These are phyloP conservation scores for Toxicodendron radicans DNA, from an alignment of 345 rosid genomes.

Conservation along the genomic window DNA sequence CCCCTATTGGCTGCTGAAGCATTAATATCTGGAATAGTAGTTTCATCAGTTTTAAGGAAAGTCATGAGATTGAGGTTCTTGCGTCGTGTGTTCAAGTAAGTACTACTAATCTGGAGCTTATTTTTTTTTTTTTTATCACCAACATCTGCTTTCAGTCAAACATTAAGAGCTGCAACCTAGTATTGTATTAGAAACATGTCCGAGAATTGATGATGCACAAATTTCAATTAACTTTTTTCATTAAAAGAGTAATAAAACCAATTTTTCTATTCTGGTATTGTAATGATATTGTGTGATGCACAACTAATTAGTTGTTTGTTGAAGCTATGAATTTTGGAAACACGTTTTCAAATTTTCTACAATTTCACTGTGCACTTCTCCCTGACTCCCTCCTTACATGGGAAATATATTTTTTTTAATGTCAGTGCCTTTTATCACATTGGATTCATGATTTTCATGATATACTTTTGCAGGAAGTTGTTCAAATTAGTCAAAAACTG, in stretches of 20 bases:
- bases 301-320: not conserved
- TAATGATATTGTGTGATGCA: not conserved
- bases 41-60: constrained; percentile 48
- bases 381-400: too few species aligned
- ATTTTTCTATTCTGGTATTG: not conserved
- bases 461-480: constrained; percentile 53
- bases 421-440: constrained; percentile 9
- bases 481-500: constrained; percentile 34
- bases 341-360: not conserved
- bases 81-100: constrained; percentile 54
- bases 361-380: not conserved
- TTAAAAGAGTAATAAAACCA: not conserved
- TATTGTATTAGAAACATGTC: not conserved
- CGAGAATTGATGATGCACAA: not conserved
- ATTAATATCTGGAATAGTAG: constrained; percentile 47
- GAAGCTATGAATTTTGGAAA: not conserved
- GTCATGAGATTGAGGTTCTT: constrained; percentile 44
- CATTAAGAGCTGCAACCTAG: not conserved
- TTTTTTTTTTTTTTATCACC: constrained; percentile 1
- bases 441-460: constrained; percentile 14
- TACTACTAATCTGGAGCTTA: not conserved
- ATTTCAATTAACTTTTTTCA: not conserved
- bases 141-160: not conserved
- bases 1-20: constrained; percentile 73
- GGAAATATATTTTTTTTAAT: not conserved